Base-by-base conservation (phyloP, 805 yeast genomes). In the Maudiozyma saulgeensis region DNA sequence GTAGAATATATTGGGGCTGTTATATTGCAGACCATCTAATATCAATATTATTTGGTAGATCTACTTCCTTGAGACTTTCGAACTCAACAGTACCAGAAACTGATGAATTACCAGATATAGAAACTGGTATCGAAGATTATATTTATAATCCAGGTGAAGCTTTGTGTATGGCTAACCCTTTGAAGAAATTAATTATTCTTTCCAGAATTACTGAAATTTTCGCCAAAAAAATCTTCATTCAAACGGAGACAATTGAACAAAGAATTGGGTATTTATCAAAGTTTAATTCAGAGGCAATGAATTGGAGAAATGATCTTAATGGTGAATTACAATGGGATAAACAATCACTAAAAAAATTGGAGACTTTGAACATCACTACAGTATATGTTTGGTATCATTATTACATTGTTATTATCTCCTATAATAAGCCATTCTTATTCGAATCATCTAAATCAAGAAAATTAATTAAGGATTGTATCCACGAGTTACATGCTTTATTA, bases 1-100 rank as follows among this genome's bases (percentile, higher is more conserved):
- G 78, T 51, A 64, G 84, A 51, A 75, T 80, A 16, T 77, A 76
- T 57, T 80, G 84, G 84, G 84, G 84, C 6, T 72, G 79, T 43
- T 80, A 75, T 56, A 64, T 79, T 54, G 80, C 80, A 6, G 84
- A 80, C 59, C 82, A 78, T 57, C 72, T 79, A 54, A 75, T 79
- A 35, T 72, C 81, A 49, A 64, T 79, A 38, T 63, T 79, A 18
- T 67, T 78, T 46, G 84, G 84, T 4, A 63, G 83, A 48, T 82
- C 83, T 0, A 73, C 80, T 1, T 60, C 72, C 2, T 59, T 80
- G 44, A 74, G 78, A 54, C 59, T 75, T 47, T 69, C 75, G n/a
- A 80, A 79, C 54, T 77, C 83, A 1, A 72, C 82, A 2, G 77
- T 79, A 15, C 78, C 79, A 0, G 82, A 77, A 49, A 72, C 81